These are phyloP conservation scores for Castanospermum australe DNA, from an alignment of 306 rosid genomes.

Conservation along the genomic window DNA sequence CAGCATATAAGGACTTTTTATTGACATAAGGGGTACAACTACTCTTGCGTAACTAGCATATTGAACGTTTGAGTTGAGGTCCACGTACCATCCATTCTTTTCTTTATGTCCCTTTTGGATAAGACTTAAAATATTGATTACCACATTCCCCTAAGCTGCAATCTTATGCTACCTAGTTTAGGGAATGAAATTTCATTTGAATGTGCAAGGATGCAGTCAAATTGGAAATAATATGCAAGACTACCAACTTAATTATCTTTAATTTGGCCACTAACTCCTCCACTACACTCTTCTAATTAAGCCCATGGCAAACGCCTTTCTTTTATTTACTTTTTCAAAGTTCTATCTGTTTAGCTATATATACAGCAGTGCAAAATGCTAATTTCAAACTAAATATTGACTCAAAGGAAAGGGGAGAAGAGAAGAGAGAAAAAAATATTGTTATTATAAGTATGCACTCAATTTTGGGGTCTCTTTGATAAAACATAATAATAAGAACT, in stretches of 20 bases:
- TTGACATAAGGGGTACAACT: background rate
- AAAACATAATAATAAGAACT: too few species aligned
- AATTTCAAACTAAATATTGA: background rate
- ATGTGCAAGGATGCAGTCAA: background rate
- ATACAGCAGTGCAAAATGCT: background rate
- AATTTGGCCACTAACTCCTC: background rate
- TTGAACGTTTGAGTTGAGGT: background rate
- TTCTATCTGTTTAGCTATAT: background rate
- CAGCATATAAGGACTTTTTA: background rate
- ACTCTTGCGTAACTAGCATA: background rate
- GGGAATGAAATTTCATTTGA: background rate
- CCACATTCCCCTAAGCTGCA: background rate
- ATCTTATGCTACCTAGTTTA: background rate
- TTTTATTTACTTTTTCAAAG: background rate
- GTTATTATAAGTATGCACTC: background rate
- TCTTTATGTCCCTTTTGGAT: background rate
- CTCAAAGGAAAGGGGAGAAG: background rate
- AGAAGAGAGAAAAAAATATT: background rate
- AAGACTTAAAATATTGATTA: background rate
- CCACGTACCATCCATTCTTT: background rate
- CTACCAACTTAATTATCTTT: conserved; percentile 8
- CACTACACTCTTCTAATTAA: background rate
- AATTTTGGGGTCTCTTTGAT: too few species aligned
- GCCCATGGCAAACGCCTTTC: too few species aligned
- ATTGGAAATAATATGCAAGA: background rate